Evolutionary conservation across 129 eudicot species (phyloP).

Genomic region (Pulicaria dysenterica): DNA sequence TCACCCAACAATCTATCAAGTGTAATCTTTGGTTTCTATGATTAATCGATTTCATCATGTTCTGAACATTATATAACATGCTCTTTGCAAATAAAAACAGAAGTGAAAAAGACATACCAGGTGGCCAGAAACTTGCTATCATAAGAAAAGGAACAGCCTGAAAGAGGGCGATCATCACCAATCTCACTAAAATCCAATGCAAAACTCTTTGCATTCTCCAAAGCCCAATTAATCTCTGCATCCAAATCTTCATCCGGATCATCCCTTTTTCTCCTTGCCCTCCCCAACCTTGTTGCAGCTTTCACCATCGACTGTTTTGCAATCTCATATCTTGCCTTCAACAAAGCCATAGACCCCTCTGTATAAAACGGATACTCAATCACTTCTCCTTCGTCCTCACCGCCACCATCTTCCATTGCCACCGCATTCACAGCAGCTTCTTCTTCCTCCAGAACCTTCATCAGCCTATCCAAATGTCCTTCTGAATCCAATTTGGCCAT

Average conservation of each 20-base stretch:
- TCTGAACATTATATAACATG: slow-evolving; percentile 5
- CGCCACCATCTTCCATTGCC: slow-evolving; percentile 51
- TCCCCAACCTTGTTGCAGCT: slow-evolving; percentile 64
- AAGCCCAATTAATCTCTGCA: slow-evolving; percentile 80
- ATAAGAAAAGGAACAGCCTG: slow-evolving; percentile 76
- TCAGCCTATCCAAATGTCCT: slow-evolving; percentile 75
- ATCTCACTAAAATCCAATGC: slow-evolving; percentile 70
- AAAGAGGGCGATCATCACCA: slow-evolving; percentile 92
- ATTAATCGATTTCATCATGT: not conserved
- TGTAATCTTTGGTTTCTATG: not conserved
- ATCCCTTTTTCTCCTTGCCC: slow-evolving; percentile 79
- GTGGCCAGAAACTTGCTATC: slow-evolving; percentile 89
- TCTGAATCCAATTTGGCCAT: slow-evolving; percentile 87
- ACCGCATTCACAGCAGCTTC: slow-evolving; percentile 58
- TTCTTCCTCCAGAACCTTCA: slow-evolving; percentile 88
- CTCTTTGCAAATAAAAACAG: not conserved
- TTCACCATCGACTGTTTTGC: slow-evolving; percentile 66
- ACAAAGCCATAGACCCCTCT: slow-evolving; percentile 68
- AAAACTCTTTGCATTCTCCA: slow-evolving; percentile 65
- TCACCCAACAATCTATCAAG: not conserved
- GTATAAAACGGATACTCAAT: slow-evolving; percentile 88
- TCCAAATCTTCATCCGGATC: slow-evolving; percentile 98
- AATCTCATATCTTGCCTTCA: slow-evolving; percentile 67
- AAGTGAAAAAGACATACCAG: slow-evolving; percentile 52
- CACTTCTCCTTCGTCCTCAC: slow-evolving; percentile 58